Evolutionary conservation across 768 basidiomycete species (phyloP), one percentile per base, ranked within the genome.

Genomic region (Termitomyces sp.): DNA sequence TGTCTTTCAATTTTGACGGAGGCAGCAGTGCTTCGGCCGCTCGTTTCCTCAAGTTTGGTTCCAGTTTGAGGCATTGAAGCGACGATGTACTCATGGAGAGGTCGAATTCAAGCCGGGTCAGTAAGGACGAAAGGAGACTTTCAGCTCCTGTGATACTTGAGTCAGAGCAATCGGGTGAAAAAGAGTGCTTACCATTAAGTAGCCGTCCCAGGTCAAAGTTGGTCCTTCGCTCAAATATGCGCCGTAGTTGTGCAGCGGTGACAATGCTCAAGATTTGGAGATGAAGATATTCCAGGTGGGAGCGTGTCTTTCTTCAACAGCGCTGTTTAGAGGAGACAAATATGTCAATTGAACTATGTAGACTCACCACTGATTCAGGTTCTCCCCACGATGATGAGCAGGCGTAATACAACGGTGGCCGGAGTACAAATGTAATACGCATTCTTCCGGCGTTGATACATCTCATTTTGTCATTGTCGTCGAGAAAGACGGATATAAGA

Each of bases 211-310:
- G 75, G 67, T 99, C 96, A 67, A 96, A 98, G 70, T 98, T 98
- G 51, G 87, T 91, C 54, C 94, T 81, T 58, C 89, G 79, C 68
- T 94, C 88, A 65, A 99, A 98, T 66, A 96, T 89, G 34, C 85
- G 79, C 33, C 85, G 83, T 3, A 99, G 78, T 70, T 98, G 95
- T 4, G 87, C 78, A 2, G 86, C 89, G 2, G 95, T 92, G 48
- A 97, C 87, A 37, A 97, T 86, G 63, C 92, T 95, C 31, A 98
- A 73, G 57, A 98, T 91, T 73, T 97, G 95, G 2, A 98, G 78
- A 70, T 99, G 91, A 8, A 98, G 77, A 72, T 97, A 97, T 71
- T 98, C 96, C 60, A 99, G 82, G 76, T 98, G 97, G 22, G 86
- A 83, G 57, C 96, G 84, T 63, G 90, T 88, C 96, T 98, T 86